Evolutionary conservation across 805 yeast species (phyloP).

Genomic region (Huiozyma sinensis): DNA sequence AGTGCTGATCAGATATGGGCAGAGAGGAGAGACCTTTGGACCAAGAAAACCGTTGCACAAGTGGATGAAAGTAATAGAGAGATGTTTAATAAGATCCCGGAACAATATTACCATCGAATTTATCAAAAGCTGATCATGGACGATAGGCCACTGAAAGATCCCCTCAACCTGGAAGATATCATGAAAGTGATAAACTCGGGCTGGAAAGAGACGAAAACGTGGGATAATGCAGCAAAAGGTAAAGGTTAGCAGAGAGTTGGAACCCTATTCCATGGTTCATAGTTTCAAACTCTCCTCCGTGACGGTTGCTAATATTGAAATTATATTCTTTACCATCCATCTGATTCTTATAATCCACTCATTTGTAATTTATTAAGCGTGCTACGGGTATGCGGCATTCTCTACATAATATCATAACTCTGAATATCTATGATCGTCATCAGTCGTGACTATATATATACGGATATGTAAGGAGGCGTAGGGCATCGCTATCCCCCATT

Average conservation of each 20-base stretch:
- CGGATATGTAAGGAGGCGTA: too few species aligned
- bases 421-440: too few species aligned
- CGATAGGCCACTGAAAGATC: constrained; percentile 53
- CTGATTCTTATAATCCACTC: neutral
- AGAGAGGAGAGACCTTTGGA: constrained; percentile 59
- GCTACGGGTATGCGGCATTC: too few species aligned
- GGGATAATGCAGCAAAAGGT: constrained; percentile 43
- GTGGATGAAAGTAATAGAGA: constrained; percentile 9
- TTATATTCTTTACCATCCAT: neutral
- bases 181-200: constrained; percentile 67
- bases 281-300: neutral
- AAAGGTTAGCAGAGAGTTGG: neutral
- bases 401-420: too few species aligned
- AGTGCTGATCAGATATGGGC: constrained; percentile 62
- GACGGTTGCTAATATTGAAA: neutral
- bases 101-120: constrained; percentile 46
- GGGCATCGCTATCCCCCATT: too few species aligned
- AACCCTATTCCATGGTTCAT: neutral
- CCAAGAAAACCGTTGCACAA: constrained; percentile 12
- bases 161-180: constrained; percentile 66
- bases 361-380: neutral
- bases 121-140: constrained; percentile 63
- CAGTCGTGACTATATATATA: too few species aligned
- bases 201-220: constrained; percentile 70
- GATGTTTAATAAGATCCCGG: constrained; percentile 28